These are phyloP conservation scores for Torulaspora quercuum DNA, from an alignment of 805 yeast genomes.

Conservation along the genomic window DNA sequence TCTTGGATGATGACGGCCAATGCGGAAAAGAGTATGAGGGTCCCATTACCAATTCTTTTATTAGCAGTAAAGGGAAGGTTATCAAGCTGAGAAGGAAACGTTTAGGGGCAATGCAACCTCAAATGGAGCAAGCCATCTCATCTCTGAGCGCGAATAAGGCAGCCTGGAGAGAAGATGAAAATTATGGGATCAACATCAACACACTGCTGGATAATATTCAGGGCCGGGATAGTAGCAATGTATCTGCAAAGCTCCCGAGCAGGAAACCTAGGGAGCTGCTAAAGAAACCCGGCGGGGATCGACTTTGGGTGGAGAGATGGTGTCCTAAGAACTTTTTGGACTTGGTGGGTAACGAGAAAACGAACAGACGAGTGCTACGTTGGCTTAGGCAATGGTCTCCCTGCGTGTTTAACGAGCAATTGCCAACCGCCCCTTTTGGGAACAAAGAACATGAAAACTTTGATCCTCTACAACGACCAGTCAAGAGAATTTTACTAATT, in stretches of 20 bases:
- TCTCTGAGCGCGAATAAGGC: constrained; percentile 2
- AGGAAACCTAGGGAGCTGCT: constrained; percentile 3
- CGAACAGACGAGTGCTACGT: constrained; percentile 53
- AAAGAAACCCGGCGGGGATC: constrained; percentile 5
- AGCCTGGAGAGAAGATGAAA: constrained; percentile 30
- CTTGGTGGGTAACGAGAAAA: constrained; percentile 63
- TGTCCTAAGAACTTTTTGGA: constrained; percentile 63
- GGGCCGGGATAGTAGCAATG: constrained; percentile 19
- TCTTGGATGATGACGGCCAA: neutral
- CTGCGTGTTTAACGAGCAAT: constrained; percentile 49
- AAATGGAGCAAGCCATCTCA: constrained; percentile 3
- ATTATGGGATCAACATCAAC: constrained; percentile 41
- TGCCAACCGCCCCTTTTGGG: constrained; percentile 24
- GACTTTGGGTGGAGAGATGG: constrained; percentile 61
- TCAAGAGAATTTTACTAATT: constrained; percentile 60
- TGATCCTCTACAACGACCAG: constrained; percentile 60
- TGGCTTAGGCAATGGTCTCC: constrained; percentile 71
- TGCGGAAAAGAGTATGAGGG: constrained; percentile 1
- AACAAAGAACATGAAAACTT: constrained; percentile 15
- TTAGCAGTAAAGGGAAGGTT: constrained; percentile 16
- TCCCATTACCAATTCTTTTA: constrained; percentile 8
- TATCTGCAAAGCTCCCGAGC: constrained; percentile 2
- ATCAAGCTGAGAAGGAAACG: constrained; percentile 12
- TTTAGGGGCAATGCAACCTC: neutral
- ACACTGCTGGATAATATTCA: constrained; percentile 37